phyloP scores from a whole-genome alignment of 2,329 filamentous ascomycete species.

The Cladophialophora bantiana region DNA sequence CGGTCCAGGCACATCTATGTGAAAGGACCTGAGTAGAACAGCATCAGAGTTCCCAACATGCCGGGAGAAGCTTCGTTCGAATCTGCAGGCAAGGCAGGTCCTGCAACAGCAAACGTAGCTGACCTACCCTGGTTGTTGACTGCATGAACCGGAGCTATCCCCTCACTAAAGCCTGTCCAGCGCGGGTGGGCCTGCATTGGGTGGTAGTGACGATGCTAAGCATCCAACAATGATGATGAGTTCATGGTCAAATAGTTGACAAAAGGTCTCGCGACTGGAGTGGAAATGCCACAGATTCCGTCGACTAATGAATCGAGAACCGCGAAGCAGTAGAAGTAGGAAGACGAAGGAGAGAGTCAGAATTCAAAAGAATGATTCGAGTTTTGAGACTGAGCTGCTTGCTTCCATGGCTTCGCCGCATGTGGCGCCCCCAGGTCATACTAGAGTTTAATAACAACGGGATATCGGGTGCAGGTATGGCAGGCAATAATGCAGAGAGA shows the following conservation, averaged over 20 bases:
- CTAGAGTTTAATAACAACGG: conserved; percentile 6
- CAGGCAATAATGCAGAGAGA: background rate
- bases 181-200: conserved; percentile 11
- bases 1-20: background rate
- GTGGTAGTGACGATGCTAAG: background rate
- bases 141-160: conserved; percentile 7
- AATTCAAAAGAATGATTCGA: conserved; percentile 5
- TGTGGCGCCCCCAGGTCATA: background rate
- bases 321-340: background rate
- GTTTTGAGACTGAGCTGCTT: conserved; percentile 1
- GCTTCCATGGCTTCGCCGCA: conserved; percentile 1
- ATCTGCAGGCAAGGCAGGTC: conserved; percentile 17
- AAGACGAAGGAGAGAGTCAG: background rate
- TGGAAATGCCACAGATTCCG: background rate
- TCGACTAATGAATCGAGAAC: background rate
- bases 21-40: background rate
- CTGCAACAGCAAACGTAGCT: conserved; percentile 9
- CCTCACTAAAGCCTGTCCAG: conserved; percentile 16
- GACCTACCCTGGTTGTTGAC: conserved; percentile 3
- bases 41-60: background rate
- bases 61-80: conserved; percentile 3
- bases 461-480: background rate
- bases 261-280: background rate
- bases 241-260: background rate
- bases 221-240: background rate